Percentiles rank a stretch among this genome's conserved stretches.
Conservation (phyloP, 176 grass and related monocot species). For the Poa annua region DNA sequence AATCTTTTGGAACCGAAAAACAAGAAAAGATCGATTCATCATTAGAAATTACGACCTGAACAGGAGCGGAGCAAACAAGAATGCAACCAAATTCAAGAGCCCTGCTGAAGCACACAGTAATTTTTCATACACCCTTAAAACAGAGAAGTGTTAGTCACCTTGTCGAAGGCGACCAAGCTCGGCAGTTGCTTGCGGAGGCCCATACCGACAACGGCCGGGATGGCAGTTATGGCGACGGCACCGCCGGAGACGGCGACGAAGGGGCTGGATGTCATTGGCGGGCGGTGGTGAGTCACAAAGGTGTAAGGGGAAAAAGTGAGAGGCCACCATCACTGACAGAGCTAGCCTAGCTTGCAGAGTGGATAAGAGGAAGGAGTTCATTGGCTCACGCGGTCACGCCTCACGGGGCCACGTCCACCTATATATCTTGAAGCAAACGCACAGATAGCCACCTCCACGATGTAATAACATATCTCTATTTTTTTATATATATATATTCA, state of each 20-base stretch:
- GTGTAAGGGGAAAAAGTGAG: not conserved
- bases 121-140: not conserved
- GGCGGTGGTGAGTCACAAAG: not conserved
- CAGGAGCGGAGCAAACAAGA: not conserved
- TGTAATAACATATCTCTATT: too few species aligned
- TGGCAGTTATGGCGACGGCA: not conserved
- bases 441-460: too few species aligned
- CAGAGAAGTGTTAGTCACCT: slow-evolving; percentile 16
- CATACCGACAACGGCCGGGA: not conserved
- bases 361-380: not conserved
- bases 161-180: slow-evolving; percentile 42
- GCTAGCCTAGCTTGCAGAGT: not conserved
- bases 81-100: not conserved
- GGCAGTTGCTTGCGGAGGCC: slow-evolving; percentile 12
- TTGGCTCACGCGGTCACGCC: too few species aligned
- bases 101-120: not conserved
- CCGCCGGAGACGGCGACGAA: slow-evolving; percentile 44
- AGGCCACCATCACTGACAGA: slow-evolving; percentile 15
- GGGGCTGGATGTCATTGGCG: slow-evolving; percentile 43
- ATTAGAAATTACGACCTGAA: not conserved
- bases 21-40: not conserved
- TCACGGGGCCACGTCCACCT: too few species aligned
- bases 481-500: too few species aligned
- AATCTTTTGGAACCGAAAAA: not conserved
- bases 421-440: too few species aligned